phyloP scores from a whole-genome alignment of 148 eudicot genomes.

The Salicornia ramosissima region DNA sequence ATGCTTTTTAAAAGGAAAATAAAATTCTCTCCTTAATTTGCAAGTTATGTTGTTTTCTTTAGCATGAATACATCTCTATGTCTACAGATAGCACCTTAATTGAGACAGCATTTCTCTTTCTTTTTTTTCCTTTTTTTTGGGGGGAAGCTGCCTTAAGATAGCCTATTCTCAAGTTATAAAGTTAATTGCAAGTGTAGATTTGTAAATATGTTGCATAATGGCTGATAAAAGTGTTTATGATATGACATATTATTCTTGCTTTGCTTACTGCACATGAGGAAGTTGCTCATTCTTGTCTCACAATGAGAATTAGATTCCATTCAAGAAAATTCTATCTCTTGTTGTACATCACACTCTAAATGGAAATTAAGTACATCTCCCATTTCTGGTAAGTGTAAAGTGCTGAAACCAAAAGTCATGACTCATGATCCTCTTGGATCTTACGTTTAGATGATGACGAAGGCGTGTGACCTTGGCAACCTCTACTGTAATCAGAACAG shows the following conservation, averaged over 20 bases:
- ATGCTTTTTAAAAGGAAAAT: too few relatives aligned
- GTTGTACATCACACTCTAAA: background rate
- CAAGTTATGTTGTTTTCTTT: background rate
- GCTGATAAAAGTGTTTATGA: background rate
- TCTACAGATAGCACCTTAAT: too few relatives aligned
- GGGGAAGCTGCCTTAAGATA: too few relatives aligned
- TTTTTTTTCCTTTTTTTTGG: too few relatives aligned
- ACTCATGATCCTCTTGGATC: too few relatives aligned
- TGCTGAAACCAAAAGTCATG: background rate
- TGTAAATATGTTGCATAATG: background rate
- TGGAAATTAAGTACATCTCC: background rate
- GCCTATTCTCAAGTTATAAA: background rate
- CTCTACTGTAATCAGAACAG: background rate
- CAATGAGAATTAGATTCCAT: background rate
- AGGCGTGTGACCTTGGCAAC: background rate
- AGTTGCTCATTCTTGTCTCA: background rate
- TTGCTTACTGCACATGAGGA: background rate
- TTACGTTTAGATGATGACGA: background rate
- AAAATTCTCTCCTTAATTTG: background rate
- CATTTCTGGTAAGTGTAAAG: slow-evolving; percentile 5
- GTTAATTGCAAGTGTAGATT: background rate
- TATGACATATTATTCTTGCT: slow-evolving; percentile 12
- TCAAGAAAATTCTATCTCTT: background rate
- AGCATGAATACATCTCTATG: background rate
- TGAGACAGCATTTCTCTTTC: too few relatives aligned